A percentile compares a stretch with the other conserved stretches of the same genome.
phyloP scores from a whole-genome alignment of 768 basidiomycete genomes.

The Dentipellis sp. region DNA sequence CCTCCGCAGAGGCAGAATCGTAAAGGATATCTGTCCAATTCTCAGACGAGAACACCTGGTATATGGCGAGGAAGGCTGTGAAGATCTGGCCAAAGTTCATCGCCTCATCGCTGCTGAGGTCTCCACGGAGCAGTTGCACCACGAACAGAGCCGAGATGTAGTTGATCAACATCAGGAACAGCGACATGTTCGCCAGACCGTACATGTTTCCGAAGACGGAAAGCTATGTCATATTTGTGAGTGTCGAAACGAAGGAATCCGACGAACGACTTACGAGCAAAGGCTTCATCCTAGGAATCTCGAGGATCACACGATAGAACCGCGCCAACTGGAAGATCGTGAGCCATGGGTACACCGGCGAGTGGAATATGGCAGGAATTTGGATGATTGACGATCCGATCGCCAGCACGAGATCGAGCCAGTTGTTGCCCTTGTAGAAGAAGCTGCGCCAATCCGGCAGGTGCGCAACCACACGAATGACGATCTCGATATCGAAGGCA shows the following conservation, averaged over 20 bases:
- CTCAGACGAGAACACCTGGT: constrained; percentile 87
- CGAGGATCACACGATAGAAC: constrained; percentile 89
- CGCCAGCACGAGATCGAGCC: constrained; percentile 70
- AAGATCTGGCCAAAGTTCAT: constrained; percentile 80
- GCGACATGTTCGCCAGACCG: constrained; percentile 83
- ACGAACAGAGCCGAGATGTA: constrained; percentile 77
- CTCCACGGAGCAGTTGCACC: constrained; percentile 81
- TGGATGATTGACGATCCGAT: constrained; percentile 73
- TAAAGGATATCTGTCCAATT: constrained; percentile 86
- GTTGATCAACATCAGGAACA: constrained; percentile 86
- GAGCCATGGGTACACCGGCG: constrained; percentile 75
- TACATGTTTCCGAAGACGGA: constrained; percentile 90
- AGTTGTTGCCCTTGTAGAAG: constrained; percentile 51
- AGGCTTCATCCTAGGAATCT: constrained; percentile 84
- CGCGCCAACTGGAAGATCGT: constrained; percentile 78
- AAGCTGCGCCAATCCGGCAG: constrained; percentile 82
- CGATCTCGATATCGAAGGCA: constrained; percentile 84
- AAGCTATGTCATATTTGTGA: constrained; percentile 34
- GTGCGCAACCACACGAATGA: constrained; percentile 58
- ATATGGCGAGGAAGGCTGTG: constrained; percentile 80
- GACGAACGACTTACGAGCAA: constrained; percentile 49
- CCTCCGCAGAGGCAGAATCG: constrained; percentile 49
- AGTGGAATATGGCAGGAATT: constrained; percentile 64
- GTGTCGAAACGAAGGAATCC: constrained; percentile 1
- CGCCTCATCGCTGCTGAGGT: constrained; percentile 40